Conservation (phyloP, 192 early-diverging fungal species). For the Mortierella claussenii region DNA sequence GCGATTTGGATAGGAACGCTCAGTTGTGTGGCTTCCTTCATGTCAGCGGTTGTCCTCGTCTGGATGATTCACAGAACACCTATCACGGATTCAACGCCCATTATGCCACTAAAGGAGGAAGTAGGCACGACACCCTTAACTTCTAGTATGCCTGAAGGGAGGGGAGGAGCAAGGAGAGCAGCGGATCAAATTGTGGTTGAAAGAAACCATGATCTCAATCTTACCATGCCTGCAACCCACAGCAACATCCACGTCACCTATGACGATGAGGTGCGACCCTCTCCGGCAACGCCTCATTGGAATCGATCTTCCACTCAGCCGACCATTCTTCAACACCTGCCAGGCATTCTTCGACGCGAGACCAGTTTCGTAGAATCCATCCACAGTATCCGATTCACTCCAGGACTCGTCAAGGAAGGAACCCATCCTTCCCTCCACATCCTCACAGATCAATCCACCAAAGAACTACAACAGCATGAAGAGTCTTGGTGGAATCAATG, state of each 20-base stretch:
- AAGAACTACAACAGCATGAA: background rate
- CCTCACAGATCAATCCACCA: conserved; percentile 18
- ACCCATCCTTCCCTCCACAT: conserved; percentile 35
- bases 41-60: conserved; percentile 21
- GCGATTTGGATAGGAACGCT: conserved; percentile 45
- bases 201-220: background rate
- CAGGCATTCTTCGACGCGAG: conserved; percentile 15
- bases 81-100: background rate
- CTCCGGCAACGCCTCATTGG: too few species aligned
- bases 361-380: conserved; percentile 24
- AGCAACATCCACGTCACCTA: too few species aligned
- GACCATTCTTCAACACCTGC: conserved; percentile 18
- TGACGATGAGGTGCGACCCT: too few species aligned
- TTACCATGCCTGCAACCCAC: background rate
- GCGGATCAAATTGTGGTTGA: background rate
- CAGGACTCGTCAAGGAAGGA: conserved; percentile 14
- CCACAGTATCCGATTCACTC: conserved; percentile 18
- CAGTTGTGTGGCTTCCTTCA: conserved; percentile 31
- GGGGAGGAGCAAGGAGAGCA: too few species aligned
- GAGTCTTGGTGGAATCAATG: conserved; percentile 18
- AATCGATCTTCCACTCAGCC: conserved; percentile 4
- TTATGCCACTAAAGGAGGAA: background rate
- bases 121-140: conserved; percentile 1
- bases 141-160: too few species aligned
- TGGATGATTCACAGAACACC: background rate